Conservation (phyloP, 2,329 filamentous ascomycete species). For the Penicillium crustosum region DNA sequence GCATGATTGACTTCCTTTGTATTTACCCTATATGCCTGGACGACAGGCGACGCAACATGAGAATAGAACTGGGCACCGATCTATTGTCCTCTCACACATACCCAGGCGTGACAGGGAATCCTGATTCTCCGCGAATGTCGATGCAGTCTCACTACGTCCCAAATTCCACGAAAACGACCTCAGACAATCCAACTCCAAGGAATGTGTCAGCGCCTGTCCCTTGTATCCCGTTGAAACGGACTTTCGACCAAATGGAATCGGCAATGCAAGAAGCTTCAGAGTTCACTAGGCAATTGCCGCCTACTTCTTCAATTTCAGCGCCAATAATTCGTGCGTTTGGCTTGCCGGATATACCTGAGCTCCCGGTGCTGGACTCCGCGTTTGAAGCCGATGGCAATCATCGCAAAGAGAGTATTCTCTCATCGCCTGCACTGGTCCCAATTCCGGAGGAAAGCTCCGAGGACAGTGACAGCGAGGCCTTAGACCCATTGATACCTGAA, state of each 20-base stretch:
- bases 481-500: neutral
- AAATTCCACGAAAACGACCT: neutral
- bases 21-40: neutral
- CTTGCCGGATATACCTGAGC: neutral
- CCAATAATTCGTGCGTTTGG: neutral
- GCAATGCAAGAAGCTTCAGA: neutral
- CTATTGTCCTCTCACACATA: conserved; percentile 1
- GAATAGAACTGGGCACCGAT: neutral
- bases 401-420: neutral
- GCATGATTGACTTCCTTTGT: neutral
- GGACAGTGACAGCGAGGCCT: neutral
- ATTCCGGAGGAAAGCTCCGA: neutral
- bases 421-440: neutral
- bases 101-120: neutral
- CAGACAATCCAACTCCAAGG: neutral
- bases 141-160: neutral
- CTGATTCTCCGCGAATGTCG: neutral
- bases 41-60: neutral
- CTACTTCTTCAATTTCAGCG: neutral
- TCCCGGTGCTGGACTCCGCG: neutral
- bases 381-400: neutral
- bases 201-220: too few relatives aligned
- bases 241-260: neutral
- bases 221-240: neutral
- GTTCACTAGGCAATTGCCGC: too few relatives aligned